Conservation (phyloP, 495 filamentous ascomycete genomes). For the Aspergillus saccharolyticus region DNA sequence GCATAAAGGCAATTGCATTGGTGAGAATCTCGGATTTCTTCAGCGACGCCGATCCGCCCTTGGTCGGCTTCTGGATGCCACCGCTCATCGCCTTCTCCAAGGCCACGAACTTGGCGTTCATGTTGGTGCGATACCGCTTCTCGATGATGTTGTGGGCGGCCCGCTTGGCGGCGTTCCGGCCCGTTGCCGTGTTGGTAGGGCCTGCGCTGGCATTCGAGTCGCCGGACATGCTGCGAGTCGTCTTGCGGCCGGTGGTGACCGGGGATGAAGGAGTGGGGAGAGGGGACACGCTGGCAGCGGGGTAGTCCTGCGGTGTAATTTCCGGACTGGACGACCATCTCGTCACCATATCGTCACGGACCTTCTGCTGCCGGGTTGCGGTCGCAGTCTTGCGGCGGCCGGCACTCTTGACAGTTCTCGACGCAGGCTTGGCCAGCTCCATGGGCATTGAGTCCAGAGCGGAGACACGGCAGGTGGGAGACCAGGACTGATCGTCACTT, state of each 20-base stretch:
- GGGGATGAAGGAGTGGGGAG: slow-evolving; percentile 15
- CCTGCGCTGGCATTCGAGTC: slow-evolving; percentile 26
- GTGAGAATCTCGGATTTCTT: slow-evolving; percentile 58
- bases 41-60: slow-evolving; percentile 30
- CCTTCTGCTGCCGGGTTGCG: slow-evolving; percentile 8
- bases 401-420: slow-evolving; percentile 10
- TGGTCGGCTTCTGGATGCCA: slow-evolving; percentile 20
- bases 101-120: slow-evolving; percentile 48
- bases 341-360: neutral
- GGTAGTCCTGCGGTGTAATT: slow-evolving; percentile 27
- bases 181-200: slow-evolving; percentile 20
- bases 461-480: slow-evolving; percentile 23
- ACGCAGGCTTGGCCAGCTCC: slow-evolving; percentile 11
- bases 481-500: slow-evolving; percentile 41
- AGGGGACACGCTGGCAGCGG: slow-evolving; percentile 8
- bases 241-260: slow-evolving; percentile 22
- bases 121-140: slow-evolving; percentile 49
- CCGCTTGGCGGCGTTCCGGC: slow-evolving; percentile 43
- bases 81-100: slow-evolving; percentile 39
- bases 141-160: slow-evolving; percentile 52
- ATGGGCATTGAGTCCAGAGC: slow-evolving; percentile 18
- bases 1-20: slow-evolving; percentile 66
- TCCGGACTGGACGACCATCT: slow-evolving; percentile 36
- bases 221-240: slow-evolving; percentile 26
- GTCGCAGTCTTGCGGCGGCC: slow-evolving; percentile 16